Evolutionary conservation across 1,284 basidiomycete genomes (phyloP).

Genomic region (Salmacisia buchloeana): DNA sequence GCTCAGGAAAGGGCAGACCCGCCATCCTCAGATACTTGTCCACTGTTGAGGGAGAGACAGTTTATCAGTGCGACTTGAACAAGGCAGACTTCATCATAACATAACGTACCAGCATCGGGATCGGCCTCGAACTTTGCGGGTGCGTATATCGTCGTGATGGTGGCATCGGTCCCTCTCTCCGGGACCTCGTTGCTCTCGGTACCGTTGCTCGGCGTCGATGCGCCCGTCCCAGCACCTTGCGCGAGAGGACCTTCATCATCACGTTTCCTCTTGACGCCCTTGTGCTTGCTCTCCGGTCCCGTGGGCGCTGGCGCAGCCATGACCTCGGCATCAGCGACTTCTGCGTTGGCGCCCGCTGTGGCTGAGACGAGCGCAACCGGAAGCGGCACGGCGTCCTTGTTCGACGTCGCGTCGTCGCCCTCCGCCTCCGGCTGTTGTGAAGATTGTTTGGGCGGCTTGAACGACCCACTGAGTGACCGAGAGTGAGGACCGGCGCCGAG

Average conservation of each 20-base stretch:
- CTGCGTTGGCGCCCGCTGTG: neutral
- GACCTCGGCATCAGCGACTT: neutral
- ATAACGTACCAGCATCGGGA: no score
- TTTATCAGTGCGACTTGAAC: neutral
- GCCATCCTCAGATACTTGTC: conserved; percentile 2
- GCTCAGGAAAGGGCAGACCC: neutral
- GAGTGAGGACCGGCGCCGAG: conserved; percentile 20
- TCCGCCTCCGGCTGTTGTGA: conserved; percentile 12
- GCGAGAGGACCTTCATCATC: conserved; percentile 2
- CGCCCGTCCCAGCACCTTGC: neutral
- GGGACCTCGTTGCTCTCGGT: no score
- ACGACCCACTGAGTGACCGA: conserved; percentile 10
- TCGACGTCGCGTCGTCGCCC: conserved; percentile 12
- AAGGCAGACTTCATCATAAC: neutral
- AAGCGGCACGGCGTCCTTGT: conserved; percentile 8
- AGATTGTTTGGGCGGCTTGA: neutral
- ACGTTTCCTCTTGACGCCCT: conserved; percentile 5
- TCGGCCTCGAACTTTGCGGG: neutral
- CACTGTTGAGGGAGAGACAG: neutral
- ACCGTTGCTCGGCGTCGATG: neutral
- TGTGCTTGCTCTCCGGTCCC: neutral
- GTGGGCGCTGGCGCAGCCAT: neutral
- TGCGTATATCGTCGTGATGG: no score
- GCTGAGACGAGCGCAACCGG: neutral
- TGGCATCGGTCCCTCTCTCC: no score